phyloP scores from a whole-genome alignment of 371 early-diverging fungal genomes.

The Vairimorpha necatrix region DNA sequence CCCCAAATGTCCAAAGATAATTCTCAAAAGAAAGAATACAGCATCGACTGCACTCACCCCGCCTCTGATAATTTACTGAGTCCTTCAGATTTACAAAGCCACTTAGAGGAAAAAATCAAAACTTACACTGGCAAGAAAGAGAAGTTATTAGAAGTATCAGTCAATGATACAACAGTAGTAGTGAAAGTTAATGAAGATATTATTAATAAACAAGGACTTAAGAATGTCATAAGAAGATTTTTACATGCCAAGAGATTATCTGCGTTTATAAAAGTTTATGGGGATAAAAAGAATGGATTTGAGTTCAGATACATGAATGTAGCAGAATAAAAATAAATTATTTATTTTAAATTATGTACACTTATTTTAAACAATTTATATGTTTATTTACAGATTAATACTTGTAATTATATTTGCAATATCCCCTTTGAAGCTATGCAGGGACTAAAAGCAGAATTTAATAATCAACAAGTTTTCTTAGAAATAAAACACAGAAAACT shows the following conservation, averaged over 20 bases:
- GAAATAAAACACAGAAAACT: slow-evolving; percentile 18
- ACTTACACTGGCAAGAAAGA: slow-evolving; percentile 33
- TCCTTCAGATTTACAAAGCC: slow-evolving; percentile 24
- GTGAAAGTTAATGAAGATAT: slow-evolving; percentile 16
- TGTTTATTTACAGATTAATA: too few relatives aligned
- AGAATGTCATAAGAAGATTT: slow-evolving; percentile 29
- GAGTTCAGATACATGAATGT: slow-evolving; percentile 37
- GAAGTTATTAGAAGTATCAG: slow-evolving; percentile 15
- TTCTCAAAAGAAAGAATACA: not conserved
- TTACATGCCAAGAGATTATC: slow-evolving; percentile 22
- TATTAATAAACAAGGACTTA: slow-evolving; percentile 29
- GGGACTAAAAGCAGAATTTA: slow-evolving; percentile 15
- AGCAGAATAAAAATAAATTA: slow-evolving; percentile 7
- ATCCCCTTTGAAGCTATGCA: not conserved
- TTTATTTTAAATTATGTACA: too few relatives aligned
- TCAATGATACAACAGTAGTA: slow-evolving; percentile 6
- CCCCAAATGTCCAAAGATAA: not conserved
- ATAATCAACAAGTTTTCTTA: slow-evolving; percentile 27
- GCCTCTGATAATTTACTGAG: slow-evolving; percentile 24
- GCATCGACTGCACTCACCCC: slow-evolving; percentile 28
- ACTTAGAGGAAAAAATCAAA: slow-evolving; percentile 33
- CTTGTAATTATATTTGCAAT: too few relatives aligned
- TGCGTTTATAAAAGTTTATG: slow-evolving; percentile 34
- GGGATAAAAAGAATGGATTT: slow-evolving; percentile 26
- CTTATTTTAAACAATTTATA: too few relatives aligned